Conservation (phyloP, 2,329 filamentous ascomycete genomes). For the Pyrenochaeta sp. region DNA sequence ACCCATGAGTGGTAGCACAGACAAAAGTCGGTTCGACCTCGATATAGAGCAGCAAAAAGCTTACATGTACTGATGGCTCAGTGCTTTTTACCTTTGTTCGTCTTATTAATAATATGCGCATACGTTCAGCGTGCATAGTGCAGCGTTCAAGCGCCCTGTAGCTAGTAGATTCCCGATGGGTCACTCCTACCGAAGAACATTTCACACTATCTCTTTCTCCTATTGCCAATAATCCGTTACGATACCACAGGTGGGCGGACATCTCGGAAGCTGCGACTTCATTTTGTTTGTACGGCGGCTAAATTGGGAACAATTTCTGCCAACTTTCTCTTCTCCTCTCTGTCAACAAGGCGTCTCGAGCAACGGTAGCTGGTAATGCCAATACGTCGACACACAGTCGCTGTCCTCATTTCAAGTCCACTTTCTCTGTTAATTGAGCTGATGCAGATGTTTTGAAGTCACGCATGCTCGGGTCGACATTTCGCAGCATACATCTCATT, state of each 20-base stretch:
- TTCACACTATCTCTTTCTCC: conserved; percentile 15
- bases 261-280: conserved; percentile 20
- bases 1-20: conserved; percentile 44
- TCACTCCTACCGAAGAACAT: conserved; percentile 21
- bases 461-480: not conserved
- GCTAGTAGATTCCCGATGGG: conserved; percentile 20
- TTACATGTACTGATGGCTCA: conserved; percentile 43
- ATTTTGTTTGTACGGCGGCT: conserved; percentile 14
- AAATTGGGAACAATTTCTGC: conserved; percentile 4
- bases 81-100: conserved; percentile 16
- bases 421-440: not conserved
- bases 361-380: conserved; percentile 19
- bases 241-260: conserved; percentile 21
- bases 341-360: conserved; percentile 12
- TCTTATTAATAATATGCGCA: conserved; percentile 25
- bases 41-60: conserved; percentile 47
- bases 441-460: not conserved
- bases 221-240: conserved; percentile 20
- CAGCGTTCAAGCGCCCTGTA: conserved; percentile 18
- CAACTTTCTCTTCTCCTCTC: not conserved
- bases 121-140: conserved; percentile 17
- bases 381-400: conserved; percentile 19
- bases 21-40: conserved; percentile 43
- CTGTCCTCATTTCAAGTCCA: not conserved
- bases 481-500: too few relatives aligned